Base-by-base conservation (phyloP, 306 rosid species). In the Pyrus pyrifolia region DNA sequence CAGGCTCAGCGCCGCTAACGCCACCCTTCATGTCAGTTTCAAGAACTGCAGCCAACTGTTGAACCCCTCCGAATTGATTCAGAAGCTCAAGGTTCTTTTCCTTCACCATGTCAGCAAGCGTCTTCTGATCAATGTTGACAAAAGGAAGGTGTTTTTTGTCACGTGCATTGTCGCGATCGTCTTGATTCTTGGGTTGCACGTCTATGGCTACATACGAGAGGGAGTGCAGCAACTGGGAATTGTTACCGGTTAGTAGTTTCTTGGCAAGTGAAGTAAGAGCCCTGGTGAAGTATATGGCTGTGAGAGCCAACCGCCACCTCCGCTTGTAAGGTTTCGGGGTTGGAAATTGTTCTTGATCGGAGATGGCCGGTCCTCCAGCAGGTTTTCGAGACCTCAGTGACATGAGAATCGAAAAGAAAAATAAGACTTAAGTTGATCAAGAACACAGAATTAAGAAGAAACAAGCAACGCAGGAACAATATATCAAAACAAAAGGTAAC, bases 51-150 rank as follows among this genome's bases (percentile, higher is more conserved):
- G 87, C 85, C 6, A 90, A 17, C 2, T 82, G 87, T 17, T 21
- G 72, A n/a, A 78, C 74, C 65, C 95, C 92, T 40, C 82, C 84
- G 0, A 72, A 1, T 11, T 70, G 67, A 14, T 27, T 5, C 21
- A 90, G 90, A 13, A 4, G 38, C 1, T 66, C 21, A 1, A 70
- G 68, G 70, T 67, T 73, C 68, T 83, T 88, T 2, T 88, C 81
- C 70, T 83, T 84, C 66, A 86, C 80, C 49, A 90, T 73, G 3
- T 78, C 33, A 0, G 30, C 27, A 55, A 21, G 61, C 27, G 12
- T 55, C 5, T 55, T 55, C 61, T 55, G 27, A 55, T 55, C 61
- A 55, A 21, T 21, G 55, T 51, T 51, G 55, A 51, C 21, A 51
- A 51, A 17, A 21, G 61, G 12, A 57, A 57, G 27, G 25, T 21